Conservation (phyloP, 768 basidiomycete genomes). For the Xerocomellus chrysenteron region DNA sequence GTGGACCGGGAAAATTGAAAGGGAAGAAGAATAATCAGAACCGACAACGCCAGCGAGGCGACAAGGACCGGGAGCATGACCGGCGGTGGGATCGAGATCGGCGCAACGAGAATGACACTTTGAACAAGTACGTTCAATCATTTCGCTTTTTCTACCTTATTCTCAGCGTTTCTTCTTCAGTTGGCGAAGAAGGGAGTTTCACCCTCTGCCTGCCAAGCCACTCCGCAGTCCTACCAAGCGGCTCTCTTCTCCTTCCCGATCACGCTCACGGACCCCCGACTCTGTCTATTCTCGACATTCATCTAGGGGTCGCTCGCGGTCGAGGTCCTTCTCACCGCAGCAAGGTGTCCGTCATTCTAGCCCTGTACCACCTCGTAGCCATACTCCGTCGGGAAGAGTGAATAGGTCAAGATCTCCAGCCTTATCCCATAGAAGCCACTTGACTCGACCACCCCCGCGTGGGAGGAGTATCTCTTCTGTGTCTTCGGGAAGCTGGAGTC, state of each 20-base stretch:
- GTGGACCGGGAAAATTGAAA: constrained; percentile 38
- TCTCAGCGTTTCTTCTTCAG: constrained; percentile 35
- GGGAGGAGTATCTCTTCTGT: constrained; percentile 52
- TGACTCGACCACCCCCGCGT: constrained; percentile 32
- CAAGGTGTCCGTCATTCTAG: constrained; percentile 56
- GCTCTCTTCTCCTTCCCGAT: constrained; percentile 45
- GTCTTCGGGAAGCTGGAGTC: constrained; percentile 56
- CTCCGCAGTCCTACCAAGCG: constrained; percentile 38
- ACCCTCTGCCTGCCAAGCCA: constrained; percentile 40
- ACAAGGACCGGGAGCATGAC: constrained; percentile 28
- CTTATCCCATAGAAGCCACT: constrained; percentile 42
- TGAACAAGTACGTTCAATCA: constrained; percentile 64
- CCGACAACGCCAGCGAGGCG: constrained; percentile 34
- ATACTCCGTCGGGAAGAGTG: constrained; percentile 48
- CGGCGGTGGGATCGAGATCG: constrained; percentile 40
- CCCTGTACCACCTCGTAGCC: constrained; percentile 45
- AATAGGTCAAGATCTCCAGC: constrained; percentile 39
- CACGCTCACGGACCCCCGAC: constrained; percentile 57
- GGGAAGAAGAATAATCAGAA: constrained; percentile 36
- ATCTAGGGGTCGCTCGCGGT: constrained; percentile 63
- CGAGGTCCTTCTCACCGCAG: constrained; percentile 58
- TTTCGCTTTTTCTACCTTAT: constrained; percentile 7
- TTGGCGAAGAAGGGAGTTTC: constrained; percentile 63
- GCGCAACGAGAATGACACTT: constrained; percentile 57
- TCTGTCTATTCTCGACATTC: constrained; percentile 67